These are phyloP conservation scores for Aureobasidium sp. DNA, from an alignment of 2,329 filamentous ascomycete genomes.

Conservation along the genomic window DNA sequence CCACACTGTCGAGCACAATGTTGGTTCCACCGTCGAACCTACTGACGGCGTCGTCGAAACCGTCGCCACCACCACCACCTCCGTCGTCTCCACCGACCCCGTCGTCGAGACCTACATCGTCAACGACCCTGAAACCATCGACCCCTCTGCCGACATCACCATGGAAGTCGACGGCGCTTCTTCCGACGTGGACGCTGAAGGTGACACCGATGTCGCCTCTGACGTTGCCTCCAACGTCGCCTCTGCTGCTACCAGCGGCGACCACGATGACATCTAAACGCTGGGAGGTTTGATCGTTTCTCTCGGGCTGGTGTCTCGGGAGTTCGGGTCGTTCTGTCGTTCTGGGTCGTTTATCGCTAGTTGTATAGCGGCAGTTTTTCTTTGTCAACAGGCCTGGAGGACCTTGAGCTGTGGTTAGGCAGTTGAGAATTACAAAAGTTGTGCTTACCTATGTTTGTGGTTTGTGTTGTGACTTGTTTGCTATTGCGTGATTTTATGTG, in stretches of 20 bases:
- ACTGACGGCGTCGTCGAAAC: background rate
- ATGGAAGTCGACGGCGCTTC: background rate
- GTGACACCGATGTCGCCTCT: background rate
- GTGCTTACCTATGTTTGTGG: too few relatives aligned
- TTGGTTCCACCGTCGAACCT: background rate
- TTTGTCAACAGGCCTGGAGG: too few relatives aligned
- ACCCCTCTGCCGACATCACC: background rate
- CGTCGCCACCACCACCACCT: background rate
- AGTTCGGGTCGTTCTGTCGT: too few relatives aligned
- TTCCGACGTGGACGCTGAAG: background rate
- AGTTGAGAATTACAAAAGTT: too few relatives aligned
- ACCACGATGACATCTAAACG: background rate
- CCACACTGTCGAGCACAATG: background rate
- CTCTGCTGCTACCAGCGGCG: background rate
- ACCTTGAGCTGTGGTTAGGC: too few relatives aligned
- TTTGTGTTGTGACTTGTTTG: too few relatives aligned
- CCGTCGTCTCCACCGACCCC: background rate
- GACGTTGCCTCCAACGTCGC: background rate
- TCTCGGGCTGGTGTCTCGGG: too few relatives aligned
- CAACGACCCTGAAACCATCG: background rate
- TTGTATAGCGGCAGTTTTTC: too few relatives aligned
- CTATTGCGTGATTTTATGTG: too few relatives aligned
- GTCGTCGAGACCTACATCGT: background rate
- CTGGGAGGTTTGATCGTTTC: too few relatives aligned
- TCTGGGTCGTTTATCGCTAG: too few relatives aligned